Base-by-base conservation (phyloP, 208 protist genomes). In the Trypanosoma vivax region DNA sequence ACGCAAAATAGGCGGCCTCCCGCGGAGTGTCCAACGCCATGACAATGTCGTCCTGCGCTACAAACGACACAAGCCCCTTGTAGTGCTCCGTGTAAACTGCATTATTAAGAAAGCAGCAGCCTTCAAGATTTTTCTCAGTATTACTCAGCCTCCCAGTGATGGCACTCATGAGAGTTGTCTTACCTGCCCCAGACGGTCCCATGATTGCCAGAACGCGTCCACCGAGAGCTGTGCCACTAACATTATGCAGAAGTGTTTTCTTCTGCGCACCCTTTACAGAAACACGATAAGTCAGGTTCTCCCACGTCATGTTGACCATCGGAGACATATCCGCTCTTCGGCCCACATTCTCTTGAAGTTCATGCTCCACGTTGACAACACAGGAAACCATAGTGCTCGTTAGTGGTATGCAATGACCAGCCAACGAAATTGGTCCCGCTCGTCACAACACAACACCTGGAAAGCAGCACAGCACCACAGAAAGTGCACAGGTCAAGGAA, bases 1-100 rank as follows among this genome's bases (percentile, higher is more conserved):
- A 83, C 1, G 81, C 65, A 45, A 77, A 94, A 25, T 50, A 72
- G 27, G 92, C 59, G 5, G 58, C 82, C 57, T 94, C 88, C 47
- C 73, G 55, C 4, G 87, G 76, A 1, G 83, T 91, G 18, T 85
- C 43, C 37, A 74, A 83, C 29, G 69, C 57, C 52, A 77, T 68
- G 19, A 90, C 53, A 10, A 83, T 28, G 45, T 92, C 82, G 31
- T 92, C 83, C 68, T 94, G 88, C 61, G 81, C 76, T 30, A 92
- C 88, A 55, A 91, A 94, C 25, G 63, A 75, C 47, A 39, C 74
- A 14, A 73, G 40, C 23, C 77, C 70, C 1, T 67, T 68, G 31
- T 87, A 76, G 2, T 16, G 13, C 6, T 31, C 33, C 10, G 28
- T n/a, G 6, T 74, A 38, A 42, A 79, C 41, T 2, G 57, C 48